Conservation (phyloP, 2,329 filamentous ascomycete species). For the Clarireedia hainanense region DNA sequence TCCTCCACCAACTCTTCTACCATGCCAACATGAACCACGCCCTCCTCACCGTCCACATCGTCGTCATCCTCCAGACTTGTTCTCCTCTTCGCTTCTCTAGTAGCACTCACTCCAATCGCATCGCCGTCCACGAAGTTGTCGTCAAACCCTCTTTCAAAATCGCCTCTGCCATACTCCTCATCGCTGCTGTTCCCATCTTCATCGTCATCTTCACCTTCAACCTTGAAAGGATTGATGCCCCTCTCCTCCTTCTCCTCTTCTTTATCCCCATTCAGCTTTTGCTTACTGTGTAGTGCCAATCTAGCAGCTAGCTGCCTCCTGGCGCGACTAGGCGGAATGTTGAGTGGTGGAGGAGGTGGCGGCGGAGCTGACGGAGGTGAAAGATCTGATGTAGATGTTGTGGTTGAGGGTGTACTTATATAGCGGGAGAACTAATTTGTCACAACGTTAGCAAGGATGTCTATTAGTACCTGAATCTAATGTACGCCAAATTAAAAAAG, state of each 20-base stretch:
- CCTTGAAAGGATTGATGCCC: slow-evolving; percentile 26
- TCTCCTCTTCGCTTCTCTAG: slow-evolving; percentile 28
- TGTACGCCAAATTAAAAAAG: not conserved
- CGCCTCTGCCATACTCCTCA: slow-evolving; percentile 14
- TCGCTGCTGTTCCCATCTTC: slow-evolving; percentile 21
- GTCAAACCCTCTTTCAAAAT: slow-evolving; percentile 1
- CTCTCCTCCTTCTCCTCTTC: slow-evolving; percentile 16
- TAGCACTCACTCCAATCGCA: slow-evolving; percentile 17
- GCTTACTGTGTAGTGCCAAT: slow-evolving; percentile 67
- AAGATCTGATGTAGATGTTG: slow-evolving; percentile 30
- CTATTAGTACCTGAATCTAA: not conserved
- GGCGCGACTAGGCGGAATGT: slow-evolving; percentile 78
- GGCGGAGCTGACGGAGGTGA: slow-evolving; percentile 53
- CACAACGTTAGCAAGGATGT: slow-evolving; percentile 17
- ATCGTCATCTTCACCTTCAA: slow-evolving; percentile 28
- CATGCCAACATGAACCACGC: slow-evolving; percentile 18
- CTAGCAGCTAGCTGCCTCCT: slow-evolving; percentile 85
- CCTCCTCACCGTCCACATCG: slow-evolving; percentile 24
- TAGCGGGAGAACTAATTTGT: slow-evolving; percentile 28
- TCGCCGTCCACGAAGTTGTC: slow-evolving; percentile 4
- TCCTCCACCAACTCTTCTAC: slow-evolving; percentile 3
- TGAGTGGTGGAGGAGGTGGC: slow-evolving; percentile 70
- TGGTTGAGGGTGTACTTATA: slow-evolving; percentile 27
- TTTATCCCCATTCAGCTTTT: slow-evolving; percentile 28
- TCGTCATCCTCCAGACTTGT: slow-evolving; percentile 29